Conservation (phyloP, 1,139 yeast genomes). For the Candida gigantensis region DNA sequence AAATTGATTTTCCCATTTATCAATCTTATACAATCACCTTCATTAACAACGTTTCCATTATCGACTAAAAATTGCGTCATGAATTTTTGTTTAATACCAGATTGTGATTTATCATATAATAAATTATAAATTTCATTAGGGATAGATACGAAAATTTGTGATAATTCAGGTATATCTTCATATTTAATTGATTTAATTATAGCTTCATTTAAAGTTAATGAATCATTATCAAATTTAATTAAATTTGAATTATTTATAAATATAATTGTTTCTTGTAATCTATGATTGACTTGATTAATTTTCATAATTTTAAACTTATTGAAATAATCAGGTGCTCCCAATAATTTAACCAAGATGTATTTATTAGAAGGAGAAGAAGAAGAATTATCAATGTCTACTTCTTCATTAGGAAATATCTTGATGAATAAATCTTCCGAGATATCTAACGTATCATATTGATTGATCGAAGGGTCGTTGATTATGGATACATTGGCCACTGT, state of each 20-base stretch:
- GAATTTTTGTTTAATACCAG: constrained; percentile 30
- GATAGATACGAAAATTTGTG: constrained; percentile 40
- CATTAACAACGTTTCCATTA: constrained; percentile 36
- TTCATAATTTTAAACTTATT: constrained; percentile 36
- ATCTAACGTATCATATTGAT: constrained; percentile 30
- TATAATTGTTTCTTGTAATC: constrained; percentile 26
- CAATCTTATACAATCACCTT: constrained; percentile 36
- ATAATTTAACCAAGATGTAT: constrained; percentile 36
- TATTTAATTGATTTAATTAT: constrained; percentile 32
- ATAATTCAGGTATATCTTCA: constrained; percentile 30
- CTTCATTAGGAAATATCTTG: constrained; percentile 30
- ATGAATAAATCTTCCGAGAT: constrained; percentile 37
- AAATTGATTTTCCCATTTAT: constrained; percentile 54
- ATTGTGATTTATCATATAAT: constrained; percentile 27
- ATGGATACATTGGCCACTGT: constrained; percentile 34
- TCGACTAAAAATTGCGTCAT: constrained; percentile 25
- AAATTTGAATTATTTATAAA: constrained; percentile 42
- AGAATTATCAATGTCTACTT: constrained; percentile 14
- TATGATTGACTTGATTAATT: constrained; percentile 31
- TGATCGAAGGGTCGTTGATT: constrained; percentile 31
- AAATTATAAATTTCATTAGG: constrained; percentile 47
- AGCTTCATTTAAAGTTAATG: constrained; percentile 36
- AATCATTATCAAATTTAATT: constrained; percentile 27
- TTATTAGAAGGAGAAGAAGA: constrained; percentile 15
- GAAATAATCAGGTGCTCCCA: constrained; percentile 50